Evolutionary conservation across 1,139 yeast species (phyloP).

Genomic region (Pichia sp.): DNA sequence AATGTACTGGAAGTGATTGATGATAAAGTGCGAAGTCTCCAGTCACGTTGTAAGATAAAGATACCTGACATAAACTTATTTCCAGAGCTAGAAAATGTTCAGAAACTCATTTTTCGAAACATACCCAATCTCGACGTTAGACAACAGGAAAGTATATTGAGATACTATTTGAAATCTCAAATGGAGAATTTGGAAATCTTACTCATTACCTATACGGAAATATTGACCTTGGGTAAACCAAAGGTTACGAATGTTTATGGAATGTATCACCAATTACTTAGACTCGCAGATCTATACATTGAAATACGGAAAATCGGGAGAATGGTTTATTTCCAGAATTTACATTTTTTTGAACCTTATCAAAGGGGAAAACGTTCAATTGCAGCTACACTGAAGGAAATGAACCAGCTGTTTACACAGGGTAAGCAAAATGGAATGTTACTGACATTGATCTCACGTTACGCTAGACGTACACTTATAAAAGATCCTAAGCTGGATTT

Average conservation of each 20-base stretch:
- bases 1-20: constrained; percentile 32
- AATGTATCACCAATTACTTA: constrained; percentile 20
- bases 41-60: background rate
- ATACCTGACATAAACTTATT: constrained; percentile 5
- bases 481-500: constrained; percentile 9
- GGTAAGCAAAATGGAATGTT: constrained; percentile 47
- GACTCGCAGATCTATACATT: constrained; percentile 28
- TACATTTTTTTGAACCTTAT: constrained; percentile 23
- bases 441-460: constrained; percentile 43
- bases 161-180: constrained; percentile 11
- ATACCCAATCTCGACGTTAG: constrained; percentile 9
- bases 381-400: constrained; percentile 28
- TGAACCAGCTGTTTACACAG: constrained; percentile 40
- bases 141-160: constrained; percentile 13
- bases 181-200: constrained; percentile 11
- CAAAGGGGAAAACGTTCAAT: constrained; percentile 19
- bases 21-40: constrained; percentile 3
- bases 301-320: constrained; percentile 27
- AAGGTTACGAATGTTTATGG: constrained; percentile 15
- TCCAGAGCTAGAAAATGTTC: constrained; percentile 9
- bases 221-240: constrained; percentile 4
- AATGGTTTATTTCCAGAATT: constrained; percentile 24
- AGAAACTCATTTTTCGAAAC: constrained; percentile 1
- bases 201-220: constrained; percentile 13
- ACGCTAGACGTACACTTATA: constrained; percentile 39